Conservation (phyloP, 352 stramenopile genomes). For the Poterioochromonas sp. region DNA sequence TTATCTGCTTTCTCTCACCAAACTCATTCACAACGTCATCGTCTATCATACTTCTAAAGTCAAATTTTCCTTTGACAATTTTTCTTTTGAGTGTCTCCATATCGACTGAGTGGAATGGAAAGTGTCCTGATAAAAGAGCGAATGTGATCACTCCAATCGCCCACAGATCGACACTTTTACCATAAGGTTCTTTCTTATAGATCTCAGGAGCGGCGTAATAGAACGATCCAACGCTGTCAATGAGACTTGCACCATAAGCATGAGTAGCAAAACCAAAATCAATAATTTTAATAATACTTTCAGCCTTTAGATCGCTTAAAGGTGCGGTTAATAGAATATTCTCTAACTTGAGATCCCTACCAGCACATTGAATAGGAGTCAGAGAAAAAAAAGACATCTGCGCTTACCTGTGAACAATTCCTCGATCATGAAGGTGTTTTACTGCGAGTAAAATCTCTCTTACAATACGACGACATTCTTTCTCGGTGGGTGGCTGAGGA, state of each 20-base stretch:
- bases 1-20: conserved; percentile 51
- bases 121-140: conserved; percentile 76
- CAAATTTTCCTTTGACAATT: not conserved
- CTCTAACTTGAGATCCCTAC: conserved; percentile 38
- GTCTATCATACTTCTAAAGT: not conserved
- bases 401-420: no score
- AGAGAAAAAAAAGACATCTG: no score
- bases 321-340: conserved; percentile 64
- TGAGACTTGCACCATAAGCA: conserved; percentile 35
- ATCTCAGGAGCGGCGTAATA: conserved; percentile 80
- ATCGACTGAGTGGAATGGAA: conserved; percentile 65
- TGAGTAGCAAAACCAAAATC: conserved; percentile 74
- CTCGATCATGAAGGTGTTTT: conserved; percentile 75
- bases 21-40: not conserved
- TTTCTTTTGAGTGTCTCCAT: conserved; percentile 58
- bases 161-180: conserved; percentile 74
- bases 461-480: conserved; percentile 80
- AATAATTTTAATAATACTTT: conserved; percentile 71
- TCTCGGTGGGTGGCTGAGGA: no score
- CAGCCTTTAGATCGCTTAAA: conserved; percentile 58
- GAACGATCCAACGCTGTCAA: conserved; percentile 52
- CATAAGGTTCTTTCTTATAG: conserved; percentile 63
- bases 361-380: no score
- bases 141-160: conserved; percentile 76
- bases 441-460: conserved; percentile 77